Conservation (phyloP, 208 protist species). For the Novymonas esmeraldas region DNA sequence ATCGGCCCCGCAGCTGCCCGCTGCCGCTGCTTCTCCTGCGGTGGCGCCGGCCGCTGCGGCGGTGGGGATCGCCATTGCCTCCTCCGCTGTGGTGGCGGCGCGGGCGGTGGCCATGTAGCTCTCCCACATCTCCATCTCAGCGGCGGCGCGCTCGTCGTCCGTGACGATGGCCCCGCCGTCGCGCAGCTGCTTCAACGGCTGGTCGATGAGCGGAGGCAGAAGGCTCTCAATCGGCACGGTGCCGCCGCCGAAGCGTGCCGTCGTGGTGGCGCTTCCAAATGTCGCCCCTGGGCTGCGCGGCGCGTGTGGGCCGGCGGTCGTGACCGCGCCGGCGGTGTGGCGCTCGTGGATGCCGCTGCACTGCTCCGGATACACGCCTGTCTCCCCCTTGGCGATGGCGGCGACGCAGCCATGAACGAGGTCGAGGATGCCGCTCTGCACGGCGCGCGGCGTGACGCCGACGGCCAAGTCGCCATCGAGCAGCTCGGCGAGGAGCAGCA, state of each 20-base stretch:
- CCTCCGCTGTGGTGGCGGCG: conserved; percentile 8
- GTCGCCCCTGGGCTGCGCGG: background rate
- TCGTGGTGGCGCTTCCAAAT: background rate
- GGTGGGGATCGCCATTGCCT: background rate
- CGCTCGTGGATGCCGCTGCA: background rate
- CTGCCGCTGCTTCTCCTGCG: too few species aligned
- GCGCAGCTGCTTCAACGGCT: conserved; percentile 8
- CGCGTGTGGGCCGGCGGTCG: background rate
- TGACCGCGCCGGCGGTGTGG: background rate
- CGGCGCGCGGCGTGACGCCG: conserved; percentile 69
- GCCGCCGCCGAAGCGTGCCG: background rate
- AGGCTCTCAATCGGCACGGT: conserved; percentile 21
- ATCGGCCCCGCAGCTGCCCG: background rate
- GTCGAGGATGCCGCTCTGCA: conserved; percentile 52
- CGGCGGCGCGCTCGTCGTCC: conserved; percentile 18
- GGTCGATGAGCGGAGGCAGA: conserved; percentile 30
- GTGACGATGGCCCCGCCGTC: background rate
- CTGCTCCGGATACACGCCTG: background rate
- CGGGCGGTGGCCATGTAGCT: conserved; percentile 28
- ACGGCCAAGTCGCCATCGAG: conserved; percentile 51
- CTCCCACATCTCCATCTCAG: conserved; percentile 27
- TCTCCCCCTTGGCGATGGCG: conserved; percentile 19
- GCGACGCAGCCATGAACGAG: conserved; percentile 14
- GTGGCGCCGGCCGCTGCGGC: background rate
- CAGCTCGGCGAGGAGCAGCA: conserved; percentile 56